Conservation (phyloP, 1,284 basidiomycete genomes). For the Trichosporon faecale region DNA sequence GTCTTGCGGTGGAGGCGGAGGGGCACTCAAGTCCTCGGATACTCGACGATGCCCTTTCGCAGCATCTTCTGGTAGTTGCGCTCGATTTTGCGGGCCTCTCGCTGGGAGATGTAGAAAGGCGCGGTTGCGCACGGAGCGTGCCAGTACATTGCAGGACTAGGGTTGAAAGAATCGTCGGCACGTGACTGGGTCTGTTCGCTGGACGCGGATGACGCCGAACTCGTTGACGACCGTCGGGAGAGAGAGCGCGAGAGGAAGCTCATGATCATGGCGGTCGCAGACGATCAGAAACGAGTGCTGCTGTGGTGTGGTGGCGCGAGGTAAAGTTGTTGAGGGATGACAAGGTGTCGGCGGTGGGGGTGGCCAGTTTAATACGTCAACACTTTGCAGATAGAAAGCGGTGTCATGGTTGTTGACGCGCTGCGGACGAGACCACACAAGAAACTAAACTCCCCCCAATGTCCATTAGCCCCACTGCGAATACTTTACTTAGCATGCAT, state of each 20-base stretch:
- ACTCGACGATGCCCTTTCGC: not conserved
- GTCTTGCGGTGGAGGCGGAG: not conserved
- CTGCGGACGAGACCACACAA: not conserved
- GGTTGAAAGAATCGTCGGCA: not conserved
- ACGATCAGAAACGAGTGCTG: not conserved
- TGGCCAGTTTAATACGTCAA: constrained; percentile 2
- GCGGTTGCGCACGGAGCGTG: not conserved
- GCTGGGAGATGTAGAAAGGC: not conserved
- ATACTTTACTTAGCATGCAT: not conserved
- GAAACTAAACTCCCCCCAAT: constrained; percentile 3
- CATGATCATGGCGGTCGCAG: not conserved
- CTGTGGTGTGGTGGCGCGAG: not conserved
- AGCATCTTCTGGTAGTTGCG: constrained; percentile 10
- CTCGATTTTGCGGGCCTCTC: not conserved
- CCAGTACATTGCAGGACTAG: constrained; percentile 7
- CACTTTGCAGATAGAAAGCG: not conserved
- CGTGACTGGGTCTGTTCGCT: not conserved
- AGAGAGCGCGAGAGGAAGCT: constrained; percentile 8
- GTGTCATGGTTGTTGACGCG: not conserved
- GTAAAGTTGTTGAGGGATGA: not conserved
- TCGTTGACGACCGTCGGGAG: not conserved
- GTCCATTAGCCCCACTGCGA: not conserved
- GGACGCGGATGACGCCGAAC: not conserved
- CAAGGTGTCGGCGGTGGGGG: not conserved
- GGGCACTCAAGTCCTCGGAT: not conserved